Evolutionary conservation across 192 early-diverging fungal genomes (phyloP), one percentile per base, ranked within the genome.

Genomic region (Coemansia sp.): DNA sequence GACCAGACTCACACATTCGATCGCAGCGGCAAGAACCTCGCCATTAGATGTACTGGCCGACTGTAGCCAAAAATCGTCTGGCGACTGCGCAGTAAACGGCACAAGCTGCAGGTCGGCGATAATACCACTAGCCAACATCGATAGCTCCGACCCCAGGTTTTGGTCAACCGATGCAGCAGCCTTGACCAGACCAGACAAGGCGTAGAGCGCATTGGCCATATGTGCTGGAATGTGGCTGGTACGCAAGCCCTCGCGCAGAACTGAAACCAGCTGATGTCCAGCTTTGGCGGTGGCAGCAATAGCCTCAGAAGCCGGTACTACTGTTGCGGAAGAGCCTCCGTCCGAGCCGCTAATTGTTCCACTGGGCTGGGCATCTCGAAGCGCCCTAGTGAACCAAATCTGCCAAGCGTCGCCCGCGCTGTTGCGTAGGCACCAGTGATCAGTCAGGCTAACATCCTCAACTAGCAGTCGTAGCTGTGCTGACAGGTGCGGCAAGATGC

Each of bases 401-500:
- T 69, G 67, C 74, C 74, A 76, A 21, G 64, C 42, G 31, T 76
- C 69, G 1, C 37, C 64, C 8, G 74, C 74, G 4, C 40, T 21
- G 40, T 61, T 67, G 24, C 65, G 74, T 31, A 76, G 20, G 26
- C 64, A 70, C 74, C 74, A 76, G 57, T 76, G 74, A 20, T 76
- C 68, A 16, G 55, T 21, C 36, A 70, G 33, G 10, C 23, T 28
- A 13, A 55, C 45, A 21, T 67, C 69, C 7, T 50, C 38, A n/a
- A 76, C 37, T 1, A 76, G 60, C 38, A 61, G 57, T 14, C 26
- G 26, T 33, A 74, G 56, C 28, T 42, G 50, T 11, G 64, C 63
- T 0, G 34, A 42, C 24, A 58, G 36, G 21, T 28, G 37, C 69
- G 59, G 53, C 45, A 33, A n/a, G 13, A 9, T 34, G 33, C 31